phyloP scores from a whole-genome alignment of 208 protist genomes.

The Crithidia thermophila region DNA sequence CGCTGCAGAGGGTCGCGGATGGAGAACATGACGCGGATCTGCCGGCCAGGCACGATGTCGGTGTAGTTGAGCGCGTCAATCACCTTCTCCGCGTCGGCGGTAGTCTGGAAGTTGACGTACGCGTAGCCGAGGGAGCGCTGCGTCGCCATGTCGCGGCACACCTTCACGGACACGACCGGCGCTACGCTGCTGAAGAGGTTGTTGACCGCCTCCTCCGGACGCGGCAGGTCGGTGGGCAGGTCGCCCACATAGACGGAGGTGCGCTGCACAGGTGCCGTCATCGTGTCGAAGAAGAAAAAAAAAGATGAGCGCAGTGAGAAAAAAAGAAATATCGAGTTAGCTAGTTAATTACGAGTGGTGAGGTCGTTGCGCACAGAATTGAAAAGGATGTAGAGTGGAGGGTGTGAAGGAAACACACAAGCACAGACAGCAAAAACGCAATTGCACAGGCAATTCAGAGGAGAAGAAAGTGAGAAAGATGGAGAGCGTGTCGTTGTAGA shows the following conservation, averaged over 20 bases:
- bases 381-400: no score
- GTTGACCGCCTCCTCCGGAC: slow-evolving; percentile 87
- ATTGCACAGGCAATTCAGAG: background rate
- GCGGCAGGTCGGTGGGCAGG: slow-evolving; percentile 83
- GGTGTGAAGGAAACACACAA: background rate
- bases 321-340: no score
- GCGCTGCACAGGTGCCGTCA: slow-evolving; percentile 25
- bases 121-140: slow-evolving; percentile 96
- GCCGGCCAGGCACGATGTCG: slow-evolving; percentile 72
- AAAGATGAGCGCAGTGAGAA: background rate
- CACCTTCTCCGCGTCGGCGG: slow-evolving; percentile 94
- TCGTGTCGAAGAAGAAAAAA: background rate
- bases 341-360: background rate
- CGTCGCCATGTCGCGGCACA: slow-evolving; percentile 95
- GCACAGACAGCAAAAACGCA: background rate
- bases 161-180: slow-evolving; percentile 93
- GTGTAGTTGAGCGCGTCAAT: slow-evolving; percentile 97
- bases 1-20: slow-evolving; percentile 95
- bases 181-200: slow-evolving; percentile 95
- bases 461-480: background rate
- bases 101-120: slow-evolving; percentile 98
- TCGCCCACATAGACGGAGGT: slow-evolving; percentile 96
- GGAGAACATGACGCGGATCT: slow-evolving; percentile 97
- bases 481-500: no score
- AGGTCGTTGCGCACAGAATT: no score